Percentiles rank a stretch among this genome's conserved stretches.
Conservation (phyloP, 2,329 filamentous ascomycete species). For the Beauveria rudraprayagi region DNA sequence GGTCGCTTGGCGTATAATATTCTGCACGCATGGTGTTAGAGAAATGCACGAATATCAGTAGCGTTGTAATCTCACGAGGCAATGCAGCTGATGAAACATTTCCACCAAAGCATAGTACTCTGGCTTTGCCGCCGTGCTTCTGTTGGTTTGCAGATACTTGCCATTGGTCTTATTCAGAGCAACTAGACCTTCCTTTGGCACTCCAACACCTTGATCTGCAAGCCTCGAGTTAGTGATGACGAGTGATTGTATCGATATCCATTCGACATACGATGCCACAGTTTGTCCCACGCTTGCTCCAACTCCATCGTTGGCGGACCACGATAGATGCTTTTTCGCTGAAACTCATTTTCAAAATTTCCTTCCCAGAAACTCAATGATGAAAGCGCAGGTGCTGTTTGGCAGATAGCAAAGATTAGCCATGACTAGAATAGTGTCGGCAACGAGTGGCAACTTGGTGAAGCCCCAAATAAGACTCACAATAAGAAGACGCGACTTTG, state of each 20-base stretch:
- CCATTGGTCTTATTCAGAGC: slow-evolving; percentile 4
- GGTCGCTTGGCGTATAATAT: slow-evolving; percentile 11
- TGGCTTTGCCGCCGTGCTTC: background rate
- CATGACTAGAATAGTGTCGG: background rate
- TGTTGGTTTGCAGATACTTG: background rate
- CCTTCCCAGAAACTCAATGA: slow-evolving; percentile 3
- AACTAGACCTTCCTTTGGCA: background rate
- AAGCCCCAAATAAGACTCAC: background rate
- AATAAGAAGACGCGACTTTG: background rate
- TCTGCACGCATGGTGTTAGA: background rate
- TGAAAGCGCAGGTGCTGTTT: background rate
- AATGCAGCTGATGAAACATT: slow-evolving; percentile 15
- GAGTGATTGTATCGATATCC: background rate
- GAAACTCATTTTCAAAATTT: slow-evolving; percentile 2
- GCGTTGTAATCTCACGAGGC: slow-evolving; percentile 7
- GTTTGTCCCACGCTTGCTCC: slow-evolving; percentile 6
- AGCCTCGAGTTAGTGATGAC: background rate
- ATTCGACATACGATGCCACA: slow-evolving; percentile 5
- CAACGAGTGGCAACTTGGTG: background rate
- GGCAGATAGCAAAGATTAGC: background rate
- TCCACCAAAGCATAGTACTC: slow-evolving; percentile 12
- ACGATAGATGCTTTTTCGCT: slow-evolving; percentile 2
- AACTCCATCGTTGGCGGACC: background rate
- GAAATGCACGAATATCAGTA: background rate
- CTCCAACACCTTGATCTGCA: slow-evolving; percentile 3